Evolutionary conservation across 805 yeast genomes (phyloP), one percentile per base, ranked within the genome.

Genomic region (Lipomyces oligophaga): DNA sequence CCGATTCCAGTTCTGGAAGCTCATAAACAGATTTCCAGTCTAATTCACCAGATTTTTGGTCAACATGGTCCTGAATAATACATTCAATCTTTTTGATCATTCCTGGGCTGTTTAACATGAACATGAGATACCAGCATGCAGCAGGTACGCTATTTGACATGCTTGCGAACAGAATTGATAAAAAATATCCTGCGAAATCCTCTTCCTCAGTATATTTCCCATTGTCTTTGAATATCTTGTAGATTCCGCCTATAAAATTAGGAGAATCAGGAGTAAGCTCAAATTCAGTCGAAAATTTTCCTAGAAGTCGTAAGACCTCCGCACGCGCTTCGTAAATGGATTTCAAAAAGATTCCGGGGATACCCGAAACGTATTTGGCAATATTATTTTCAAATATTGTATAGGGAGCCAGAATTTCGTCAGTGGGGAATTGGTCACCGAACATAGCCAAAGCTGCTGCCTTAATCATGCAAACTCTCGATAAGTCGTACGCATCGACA

Each of bases 101-200:
- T 30, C 28, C 45, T 6, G 28, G 38, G 25, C 43, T 31, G 7
- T 24, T 24, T 20, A 49, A 5, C 5, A 52, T 38, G 15, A 32
- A 7, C 5, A 49, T 38, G 13, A 46, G 27, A 21, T 27, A 34
- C 57, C 57, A 52, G 27, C 45, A 52, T n/a, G 49, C 51, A 4
- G 41, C 44, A 4, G 57, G 57, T 4, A 52, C 38, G 26, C 41
- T 25, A 28, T 52, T 52, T 8, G 57, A 47, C 34, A 48, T 44
- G 16, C 35, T 43, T 8, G 57, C 57, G 32, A 52, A 52, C 4
- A 50, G 18, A 18, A 52, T 45, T 11, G 53, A 47, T 5, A 52
- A 39, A 5, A 47, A 37, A 26, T 52, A 50, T 15, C 51, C 52
- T 6, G 50, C 49, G 10, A 45, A 22, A 27, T 48, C 46, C 38